These are phyloP conservation scores for Haplosporangium gracile DNA, from an alignment of 192 early-diverging fungal genomes.

Conservation along the genomic window DNA sequence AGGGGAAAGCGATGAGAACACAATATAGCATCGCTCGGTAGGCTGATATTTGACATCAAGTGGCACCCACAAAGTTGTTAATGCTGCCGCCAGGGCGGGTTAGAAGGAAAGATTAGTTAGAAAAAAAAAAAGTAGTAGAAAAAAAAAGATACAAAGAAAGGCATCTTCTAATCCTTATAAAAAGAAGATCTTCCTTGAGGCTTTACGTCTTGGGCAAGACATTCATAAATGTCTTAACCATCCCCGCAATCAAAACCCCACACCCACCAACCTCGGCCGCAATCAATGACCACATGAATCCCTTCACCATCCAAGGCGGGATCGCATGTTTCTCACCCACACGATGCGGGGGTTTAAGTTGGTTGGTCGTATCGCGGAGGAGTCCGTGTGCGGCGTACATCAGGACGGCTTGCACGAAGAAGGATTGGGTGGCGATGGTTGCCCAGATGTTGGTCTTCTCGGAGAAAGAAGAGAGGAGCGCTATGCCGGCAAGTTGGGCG, in stretches of 20 bases:
- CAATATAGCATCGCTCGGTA: too few relatives aligned
- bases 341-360: conserved; percentile 34
- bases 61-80: too few relatives aligned
- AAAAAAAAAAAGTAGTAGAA: not conserved
- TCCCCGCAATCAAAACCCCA: conserved; percentile 42
- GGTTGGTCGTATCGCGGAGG: conserved; percentile 40
- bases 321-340: conserved; percentile 21
- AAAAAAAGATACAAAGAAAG: too few relatives aligned
- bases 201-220: not conserved
- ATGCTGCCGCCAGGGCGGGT: too few relatives aligned
- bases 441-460: conserved; percentile 20
- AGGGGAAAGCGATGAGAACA: too few relatives aligned
- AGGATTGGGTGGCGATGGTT: conserved; percentile 21
- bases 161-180: not conserved
- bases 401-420: conserved; percentile 32
- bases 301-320: conserved; percentile 16
- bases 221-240: conserved; percentile 21
- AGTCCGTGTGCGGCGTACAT: conserved; percentile 42
- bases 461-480: conserved; percentile 24
- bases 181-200: not conserved
- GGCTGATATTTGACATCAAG: too few relatives aligned
- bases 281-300: conserved; percentile 31
- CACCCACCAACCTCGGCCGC: conserved; percentile 39
- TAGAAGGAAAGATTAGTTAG: too few relatives aligned
- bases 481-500: conserved; percentile 23